phyloP scores from a whole-genome alignment of 257 asterid species.

The Solanum virginianum region DNA sequence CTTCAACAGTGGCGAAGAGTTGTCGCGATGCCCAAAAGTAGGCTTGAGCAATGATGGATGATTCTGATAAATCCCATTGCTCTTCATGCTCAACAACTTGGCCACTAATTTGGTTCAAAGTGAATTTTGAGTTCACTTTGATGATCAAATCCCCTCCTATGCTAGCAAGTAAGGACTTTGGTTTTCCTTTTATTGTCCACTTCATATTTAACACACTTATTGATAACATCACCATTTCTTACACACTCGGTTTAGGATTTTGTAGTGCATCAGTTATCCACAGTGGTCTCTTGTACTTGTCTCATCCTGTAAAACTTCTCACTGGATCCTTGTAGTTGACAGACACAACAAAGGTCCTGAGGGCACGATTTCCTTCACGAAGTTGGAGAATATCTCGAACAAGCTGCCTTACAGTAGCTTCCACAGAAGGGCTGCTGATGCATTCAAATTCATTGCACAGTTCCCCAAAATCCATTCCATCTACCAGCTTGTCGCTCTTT shows the following conservation, averaged over 20 bases:
- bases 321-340: conserved; percentile 88
- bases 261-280: conserved; percentile 76
- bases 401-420: conserved; percentile 81
- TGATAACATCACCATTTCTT: no score
- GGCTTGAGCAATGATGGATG: no score
- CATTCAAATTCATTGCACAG: conserved; percentile 89
- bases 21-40: no score
- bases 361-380: conserved; percentile 71
- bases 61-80: no score
- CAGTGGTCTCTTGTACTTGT: conserved; percentile 75
- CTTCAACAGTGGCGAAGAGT: no score
- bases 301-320: conserved; percentile 79
- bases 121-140: no score
- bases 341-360: conserved; percentile 50
- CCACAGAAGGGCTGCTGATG: conserved; percentile 77
- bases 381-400: conserved; percentile 80
- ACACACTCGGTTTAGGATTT: conserved; percentile 48
- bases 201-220: no score
- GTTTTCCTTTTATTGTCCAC: no score
- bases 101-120: no score
- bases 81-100: no score
- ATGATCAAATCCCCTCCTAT: no score
- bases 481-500: conserved; percentile 49
- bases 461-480: conserved; percentile 78
- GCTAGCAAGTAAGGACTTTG: no score